A percentile compares a stretch with the other conserved stretches of the same genome.
phyloP scores from a whole-genome alignment of 2,329 filamentous ascomycete species.

The Aspergillus amoenus region DNA sequence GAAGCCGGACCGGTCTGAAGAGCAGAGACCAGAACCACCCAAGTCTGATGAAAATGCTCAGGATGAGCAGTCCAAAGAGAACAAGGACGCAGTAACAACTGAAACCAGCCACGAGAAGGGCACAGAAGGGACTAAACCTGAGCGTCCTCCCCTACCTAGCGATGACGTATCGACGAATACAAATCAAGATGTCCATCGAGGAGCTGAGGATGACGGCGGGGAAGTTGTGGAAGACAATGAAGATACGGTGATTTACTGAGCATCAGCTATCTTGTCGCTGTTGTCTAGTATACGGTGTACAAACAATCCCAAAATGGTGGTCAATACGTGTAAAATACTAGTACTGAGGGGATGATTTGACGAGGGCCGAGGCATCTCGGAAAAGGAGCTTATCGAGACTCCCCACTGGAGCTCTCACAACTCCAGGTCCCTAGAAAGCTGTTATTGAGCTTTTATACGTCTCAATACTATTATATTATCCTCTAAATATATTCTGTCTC shows the following conservation, averaged over 20 bases:
- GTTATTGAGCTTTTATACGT: not conserved
- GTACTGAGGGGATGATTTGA: not conserved
- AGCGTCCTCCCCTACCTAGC: conserved; percentile 31
- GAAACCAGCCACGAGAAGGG: conserved; percentile 21
- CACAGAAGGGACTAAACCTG: conserved; percentile 14
- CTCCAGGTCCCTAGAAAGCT: not conserved
- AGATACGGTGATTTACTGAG: conserved; percentile 84
- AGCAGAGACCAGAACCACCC: conserved; percentile 22
- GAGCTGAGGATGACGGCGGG: conserved; percentile 66
- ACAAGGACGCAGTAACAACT: conserved; percentile 39
- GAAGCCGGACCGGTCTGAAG: conserved; percentile 25
- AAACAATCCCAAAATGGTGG: not conserved
- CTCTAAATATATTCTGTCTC: not conserved
- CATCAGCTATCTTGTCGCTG: not conserved
- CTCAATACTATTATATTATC: not conserved
- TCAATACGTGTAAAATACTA: not conserved
- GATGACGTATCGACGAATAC: conserved; percentile 30
- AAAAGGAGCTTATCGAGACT: not conserved
- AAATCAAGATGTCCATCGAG: conserved; percentile 42
- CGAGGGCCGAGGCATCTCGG: conserved; percentile 18
- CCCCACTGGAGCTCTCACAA: not conserved
- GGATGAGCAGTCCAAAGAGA: conserved; percentile 40
- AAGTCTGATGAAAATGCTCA: conserved; percentile 18
- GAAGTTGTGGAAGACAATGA: conserved; percentile 83
- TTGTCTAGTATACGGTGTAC: not conserved